Evolutionary conservation across 1,139 yeast genomes (phyloP).

Genomic region (Pichia sp.): DNA sequence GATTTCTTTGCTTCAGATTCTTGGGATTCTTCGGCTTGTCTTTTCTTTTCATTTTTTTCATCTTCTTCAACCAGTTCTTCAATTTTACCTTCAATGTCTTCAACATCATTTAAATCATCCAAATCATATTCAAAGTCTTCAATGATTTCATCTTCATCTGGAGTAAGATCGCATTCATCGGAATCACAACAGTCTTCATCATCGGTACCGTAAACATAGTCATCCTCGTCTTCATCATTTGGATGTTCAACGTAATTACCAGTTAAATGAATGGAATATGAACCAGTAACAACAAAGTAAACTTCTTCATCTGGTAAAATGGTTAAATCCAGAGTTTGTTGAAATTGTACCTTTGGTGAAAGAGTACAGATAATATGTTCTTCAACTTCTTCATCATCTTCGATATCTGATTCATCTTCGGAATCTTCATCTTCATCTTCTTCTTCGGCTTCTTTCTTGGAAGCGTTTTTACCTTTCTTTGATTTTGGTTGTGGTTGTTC

Average conservation of each 20-base stretch:
- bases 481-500: slow-evolving; percentile 22
- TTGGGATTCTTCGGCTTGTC: slow-evolving; percentile 1
- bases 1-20: slow-evolving; percentile 27
- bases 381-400: slow-evolving; percentile 48
- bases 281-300: slow-evolving; percentile 89
- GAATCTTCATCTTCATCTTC: slow-evolving; percentile 39
- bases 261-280: slow-evolving; percentile 82
- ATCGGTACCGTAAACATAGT: slow-evolving; percentile 39
- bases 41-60: not conserved
- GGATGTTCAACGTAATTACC: slow-evolving; percentile 98
- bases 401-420: slow-evolving; percentile 51
- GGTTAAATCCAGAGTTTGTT: slow-evolving; percentile 85
- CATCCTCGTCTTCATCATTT: slow-evolving; percentile 61
- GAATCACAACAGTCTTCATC: slow-evolving; percentile 46
- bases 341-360: slow-evolving; percentile 77
- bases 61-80: slow-evolving; percentile 51
- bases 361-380: slow-evolving; percentile 85
- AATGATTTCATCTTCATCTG: slow-evolving; percentile 82
- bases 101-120: slow-evolving; percentile 54
- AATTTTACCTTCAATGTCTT: slow-evolving; percentile 47
- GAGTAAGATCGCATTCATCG: slow-evolving; percentile 81
- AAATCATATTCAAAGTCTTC: slow-evolving; percentile 43
- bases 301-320: slow-evolving; percentile 93
- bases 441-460: slow-evolving; percentile 29
- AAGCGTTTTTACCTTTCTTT: slow-evolving; percentile 29